phyloP scores from a whole-genome alignment of 176 grass and related monocot species.

The Dactylis glomerata region DNA sequence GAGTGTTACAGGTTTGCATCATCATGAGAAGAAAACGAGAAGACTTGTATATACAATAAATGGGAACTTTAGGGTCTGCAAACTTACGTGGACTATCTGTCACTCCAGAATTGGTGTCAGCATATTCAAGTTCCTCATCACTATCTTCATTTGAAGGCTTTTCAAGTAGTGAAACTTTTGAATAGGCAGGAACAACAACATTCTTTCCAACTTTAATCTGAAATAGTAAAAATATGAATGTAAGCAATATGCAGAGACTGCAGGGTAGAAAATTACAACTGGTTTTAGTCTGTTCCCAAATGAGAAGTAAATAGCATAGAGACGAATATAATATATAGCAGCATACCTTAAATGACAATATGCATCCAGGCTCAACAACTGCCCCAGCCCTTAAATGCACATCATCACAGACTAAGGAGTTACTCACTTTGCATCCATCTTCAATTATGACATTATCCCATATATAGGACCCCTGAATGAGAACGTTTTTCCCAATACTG shows the following conservation, averaged over 20 bases:
- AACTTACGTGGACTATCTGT: constrained; percentile 79
- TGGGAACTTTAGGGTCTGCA: not conserved
- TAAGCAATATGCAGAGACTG: not conserved
- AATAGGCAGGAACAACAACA: constrained; percentile 71
- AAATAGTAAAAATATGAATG: constrained; percentile 30
- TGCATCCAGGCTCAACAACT: constrained; percentile 70
- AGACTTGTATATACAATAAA: not conserved
- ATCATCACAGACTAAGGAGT: constrained; percentile 77
- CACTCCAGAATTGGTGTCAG: constrained; percentile 74
- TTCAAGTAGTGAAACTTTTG: constrained; percentile 81
- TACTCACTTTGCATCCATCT: constrained; percentile 84
- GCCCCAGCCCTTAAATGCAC: constrained; percentile 72
- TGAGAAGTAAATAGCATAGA: not conserved
- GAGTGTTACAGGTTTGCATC: not conserved
- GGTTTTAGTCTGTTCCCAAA: constrained; percentile 4
- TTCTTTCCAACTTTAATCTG: constrained; percentile 97
- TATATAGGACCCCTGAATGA: constrained; percentile 69
- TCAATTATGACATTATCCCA: constrained; percentile 92
- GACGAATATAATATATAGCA: constrained; percentile 5
- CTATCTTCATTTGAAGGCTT: constrained; percentile 94
- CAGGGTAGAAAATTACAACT: constrained; percentile 2
- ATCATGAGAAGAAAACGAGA: constrained; percentile 9
- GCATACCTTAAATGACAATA: constrained; percentile 95
- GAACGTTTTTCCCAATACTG: constrained; percentile 69
- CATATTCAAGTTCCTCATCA: constrained; percentile 96